Conservation (phyloP, 352 stramenopile genomes). For the Thraustotheca clavata region DNA sequence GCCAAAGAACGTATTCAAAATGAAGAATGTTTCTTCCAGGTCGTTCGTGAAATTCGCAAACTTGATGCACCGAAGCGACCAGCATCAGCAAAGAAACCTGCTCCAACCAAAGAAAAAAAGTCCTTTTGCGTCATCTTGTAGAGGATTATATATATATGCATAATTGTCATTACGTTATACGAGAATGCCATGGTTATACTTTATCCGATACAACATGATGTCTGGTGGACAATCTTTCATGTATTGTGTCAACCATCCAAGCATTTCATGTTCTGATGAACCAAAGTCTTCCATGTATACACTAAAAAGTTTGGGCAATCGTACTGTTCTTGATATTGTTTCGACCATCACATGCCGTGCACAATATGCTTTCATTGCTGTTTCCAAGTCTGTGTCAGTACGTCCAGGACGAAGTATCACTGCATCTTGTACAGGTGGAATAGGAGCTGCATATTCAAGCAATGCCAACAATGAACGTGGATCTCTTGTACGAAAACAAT, state of each 20-base stretch:
- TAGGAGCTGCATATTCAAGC: slow-evolving; percentile 59
- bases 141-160: slow-evolving; percentile 4
- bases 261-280: slow-evolving; percentile 72
- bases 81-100: slow-evolving; percentile 29
- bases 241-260: slow-evolving; percentile 80
- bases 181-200: slow-evolving; percentile 44
- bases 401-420: slow-evolving; percentile 70
- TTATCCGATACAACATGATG: slow-evolving; percentile 69
- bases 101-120: slow-evolving; percentile 44
- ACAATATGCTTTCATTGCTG: slow-evolving; percentile 74
- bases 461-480: slow-evolving; percentile 72
- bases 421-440: slow-evolving; percentile 51
- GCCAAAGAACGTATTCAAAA: slow-evolving; percentile 86
- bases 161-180: no score
- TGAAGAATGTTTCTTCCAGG: slow-evolving; percentile 86
- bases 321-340: slow-evolving; percentile 41
- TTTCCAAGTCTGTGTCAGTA: slow-evolving; percentile 78
- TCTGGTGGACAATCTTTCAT: slow-evolving; percentile 61
- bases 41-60: slow-evolving; percentile 81
- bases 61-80: slow-evolving; percentile 41
- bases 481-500: slow-evolving; percentile 79
- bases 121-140: slow-evolving; percentile 43
- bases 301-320: slow-evolving; percentile 65
- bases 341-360: slow-evolving; percentile 53
- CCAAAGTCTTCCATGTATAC: slow-evolving; percentile 84